Percentiles rank a stretch among this genome's conserved stretches.
phyloP scores from a whole-genome alignment of 371 early-diverging fungal species.

The Saksenaea vasiformis region DNA sequence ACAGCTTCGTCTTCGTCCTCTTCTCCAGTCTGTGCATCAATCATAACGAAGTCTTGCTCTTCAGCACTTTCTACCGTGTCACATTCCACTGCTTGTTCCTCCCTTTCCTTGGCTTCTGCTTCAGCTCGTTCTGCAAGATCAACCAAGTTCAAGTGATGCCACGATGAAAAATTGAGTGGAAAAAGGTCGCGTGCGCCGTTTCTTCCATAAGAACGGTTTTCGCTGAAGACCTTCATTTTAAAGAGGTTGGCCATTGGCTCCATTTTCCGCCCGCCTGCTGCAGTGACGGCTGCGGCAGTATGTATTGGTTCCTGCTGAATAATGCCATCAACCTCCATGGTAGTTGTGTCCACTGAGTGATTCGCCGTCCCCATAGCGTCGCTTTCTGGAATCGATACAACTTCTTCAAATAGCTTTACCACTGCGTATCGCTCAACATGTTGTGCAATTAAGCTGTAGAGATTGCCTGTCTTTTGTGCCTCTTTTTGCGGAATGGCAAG shows the following conservation, averaged over 20 bases:
- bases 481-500: conserved; percentile 4
- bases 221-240: conserved; percentile 18
- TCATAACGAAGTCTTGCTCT: background rate
- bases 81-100: background rate
- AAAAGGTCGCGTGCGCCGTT: background rate
- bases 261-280: conserved; percentile 14
- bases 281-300: conserved; percentile 20
- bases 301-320: conserved; percentile 8
- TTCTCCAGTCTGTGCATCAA: background rate
- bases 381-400: background rate
- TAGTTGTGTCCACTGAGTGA: background rate
- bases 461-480: conserved; percentile 1
- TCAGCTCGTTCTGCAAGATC: conserved; percentile 16
- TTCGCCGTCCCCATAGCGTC: background rate
- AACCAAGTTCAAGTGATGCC: background rate
- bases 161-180: background rate
- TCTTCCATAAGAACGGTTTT: conserved; percentile 1
- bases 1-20: conserved; percentile 15
- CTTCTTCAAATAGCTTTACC: conserved; percentile 18
- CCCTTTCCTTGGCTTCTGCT: conserved; percentile 19
- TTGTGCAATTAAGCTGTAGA: conserved; percentile 13
- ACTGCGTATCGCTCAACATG: conserved; percentile 20
- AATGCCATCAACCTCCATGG: background rate
- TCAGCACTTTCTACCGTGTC: background rate
- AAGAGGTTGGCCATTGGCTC: conserved; percentile 19